Evolutionary conservation across 2,329 filamentous ascomycete species (phyloP).

Genomic region (Tolypocladium endophyticum): DNA sequence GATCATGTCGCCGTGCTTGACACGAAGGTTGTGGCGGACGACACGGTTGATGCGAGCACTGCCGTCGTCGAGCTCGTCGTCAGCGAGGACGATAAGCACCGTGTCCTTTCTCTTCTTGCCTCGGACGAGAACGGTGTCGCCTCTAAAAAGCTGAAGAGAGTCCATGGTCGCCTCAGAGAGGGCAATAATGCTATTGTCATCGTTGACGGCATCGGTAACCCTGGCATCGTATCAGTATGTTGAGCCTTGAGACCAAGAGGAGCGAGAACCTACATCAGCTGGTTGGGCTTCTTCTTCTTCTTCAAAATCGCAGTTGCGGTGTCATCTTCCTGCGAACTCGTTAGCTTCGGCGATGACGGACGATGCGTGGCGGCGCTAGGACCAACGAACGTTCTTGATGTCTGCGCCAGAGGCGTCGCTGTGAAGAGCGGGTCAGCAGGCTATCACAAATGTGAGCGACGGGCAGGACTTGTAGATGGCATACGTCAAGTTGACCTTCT

Average conservation of each 20-base stretch:
- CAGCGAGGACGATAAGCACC: conserved; percentile 90
- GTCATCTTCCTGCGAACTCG: conserved; percentile 62
- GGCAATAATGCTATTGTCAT: conserved; percentile 99
- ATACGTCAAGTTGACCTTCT: conserved; percentile 76
- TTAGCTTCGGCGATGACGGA: conserved; percentile 10
- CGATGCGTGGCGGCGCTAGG: conserved; percentile 7
- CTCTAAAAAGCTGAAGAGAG: conserved; percentile 92
- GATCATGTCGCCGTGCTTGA: conserved; percentile 97
- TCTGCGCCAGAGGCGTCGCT: conserved; percentile 88
- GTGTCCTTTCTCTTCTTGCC: conserved; percentile 99
- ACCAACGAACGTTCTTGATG: conserved; percentile 61
- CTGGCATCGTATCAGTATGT: conserved; percentile 34
- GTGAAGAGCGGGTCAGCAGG: conserved; percentile 23
- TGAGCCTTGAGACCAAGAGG: neutral
- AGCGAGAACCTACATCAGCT: conserved; percentile 64
- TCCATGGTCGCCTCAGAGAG: conserved; percentile 99
- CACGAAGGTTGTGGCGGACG: conserved; percentile 92
- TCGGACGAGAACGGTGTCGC: conserved; percentile 94
- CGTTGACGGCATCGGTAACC: conserved; percentile 95
- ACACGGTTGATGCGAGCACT: conserved; percentile 97
- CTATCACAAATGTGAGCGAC: neutral
- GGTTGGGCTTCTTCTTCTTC: conserved; percentile 99
- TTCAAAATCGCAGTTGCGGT: conserved; percentile 94
- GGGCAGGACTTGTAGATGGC: conserved; percentile 20
- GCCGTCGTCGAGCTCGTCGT: conserved; percentile 96